These are phyloP conservation scores for Calonectria henricotiae DNA, from an alignment of 2,329 filamentous ascomycete genomes.

Conservation along the genomic window DNA sequence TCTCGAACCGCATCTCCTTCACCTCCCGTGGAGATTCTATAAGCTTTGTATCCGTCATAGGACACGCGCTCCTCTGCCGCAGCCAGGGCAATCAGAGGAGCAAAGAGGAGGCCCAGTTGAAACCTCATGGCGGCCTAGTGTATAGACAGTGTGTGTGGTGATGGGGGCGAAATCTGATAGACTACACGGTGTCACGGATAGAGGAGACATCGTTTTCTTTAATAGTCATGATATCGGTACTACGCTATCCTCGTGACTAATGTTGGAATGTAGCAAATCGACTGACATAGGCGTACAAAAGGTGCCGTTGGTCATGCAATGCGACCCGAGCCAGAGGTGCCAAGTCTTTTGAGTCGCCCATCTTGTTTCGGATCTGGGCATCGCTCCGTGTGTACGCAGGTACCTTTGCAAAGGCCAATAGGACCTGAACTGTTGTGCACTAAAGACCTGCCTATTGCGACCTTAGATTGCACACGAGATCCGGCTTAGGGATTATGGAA, in stretches of 20 bases:
- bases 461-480: conserved; percentile 4
- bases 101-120: not conserved
- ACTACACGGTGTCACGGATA: not conserved
- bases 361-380: conserved; percentile 13
- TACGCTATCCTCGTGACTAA: not conserved
- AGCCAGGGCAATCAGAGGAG: conserved; percentile 11
- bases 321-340: conserved; percentile 12
- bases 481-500: conserved; percentile 2
- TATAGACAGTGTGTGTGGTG: no score
- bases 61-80: conserved; percentile 38
- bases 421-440: not conserved
- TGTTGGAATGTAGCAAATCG: conserved; percentile 10
- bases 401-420: conserved; percentile 19
- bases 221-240: not conserved
- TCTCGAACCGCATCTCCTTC: conserved; percentile 43
- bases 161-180: not conserved
- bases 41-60: conserved; percentile 50
- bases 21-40: conserved; percentile 43
- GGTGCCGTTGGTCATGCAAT: conserved; percentile 8
- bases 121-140: conserved; percentile 23
- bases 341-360: conserved; percentile 16
- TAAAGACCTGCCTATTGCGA: conserved; percentile 34
- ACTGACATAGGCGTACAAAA: not conserved
- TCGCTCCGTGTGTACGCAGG: conserved; percentile 20
- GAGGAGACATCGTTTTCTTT: not conserved